phyloP scores from a whole-genome alignment of 1,139 yeast genomes.

The Casaregolazyma lundiana region DNA sequence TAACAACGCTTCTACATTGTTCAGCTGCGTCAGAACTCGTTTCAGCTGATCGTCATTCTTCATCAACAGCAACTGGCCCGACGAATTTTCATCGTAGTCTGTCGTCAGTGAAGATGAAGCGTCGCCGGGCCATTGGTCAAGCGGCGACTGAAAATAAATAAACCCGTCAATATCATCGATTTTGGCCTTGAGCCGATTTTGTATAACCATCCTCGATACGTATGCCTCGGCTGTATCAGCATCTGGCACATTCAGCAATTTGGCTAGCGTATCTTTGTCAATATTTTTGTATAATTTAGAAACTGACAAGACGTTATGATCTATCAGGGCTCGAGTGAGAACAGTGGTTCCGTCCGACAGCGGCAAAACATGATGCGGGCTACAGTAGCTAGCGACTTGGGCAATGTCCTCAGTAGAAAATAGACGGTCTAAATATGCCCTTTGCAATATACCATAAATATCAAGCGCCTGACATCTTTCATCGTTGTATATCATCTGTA shows the following conservation, averaged over 20 bases:
- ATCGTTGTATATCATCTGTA: slow-evolving; percentile 31
- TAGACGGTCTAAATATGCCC: slow-evolving; percentile 30
- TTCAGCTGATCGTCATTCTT: slow-evolving; percentile 3
- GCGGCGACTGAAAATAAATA: slow-evolving; percentile 25
- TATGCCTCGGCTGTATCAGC: slow-evolving; percentile 30
- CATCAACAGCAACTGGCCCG: slow-evolving; percentile 5
- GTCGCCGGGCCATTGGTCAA: slow-evolving; percentile 3
- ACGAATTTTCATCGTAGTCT: slow-evolving; percentile 4
- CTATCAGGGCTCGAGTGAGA: slow-evolving; percentile 32
- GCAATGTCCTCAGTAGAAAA: slow-evolving; percentile 29
- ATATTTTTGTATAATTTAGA: slow-evolving; percentile 33
- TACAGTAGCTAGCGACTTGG: slow-evolving; percentile 24
- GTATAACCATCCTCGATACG: slow-evolving; percentile 34
- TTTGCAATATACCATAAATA: slow-evolving; percentile 28
- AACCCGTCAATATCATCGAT: slow-evolving; percentile 34
- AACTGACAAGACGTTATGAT: slow-evolving; percentile 35
- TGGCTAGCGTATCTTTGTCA: slow-evolving; percentile 28
- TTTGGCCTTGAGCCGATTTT: slow-evolving; percentile 31
- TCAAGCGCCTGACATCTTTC: slow-evolving; percentile 26
- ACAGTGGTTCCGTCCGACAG: slow-evolving; percentile 32
- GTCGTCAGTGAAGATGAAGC: slow-evolving; percentile 3
- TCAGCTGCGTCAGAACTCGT: slow-evolving; percentile 2
- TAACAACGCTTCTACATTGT: neutral
- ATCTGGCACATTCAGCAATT: slow-evolving; percentile 27
- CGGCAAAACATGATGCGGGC: slow-evolving; percentile 28